These are phyloP conservation scores for Xerocomellus intermedius DNA, from an alignment of 768 basidiomycete genomes.

Conservation along the genomic window DNA sequence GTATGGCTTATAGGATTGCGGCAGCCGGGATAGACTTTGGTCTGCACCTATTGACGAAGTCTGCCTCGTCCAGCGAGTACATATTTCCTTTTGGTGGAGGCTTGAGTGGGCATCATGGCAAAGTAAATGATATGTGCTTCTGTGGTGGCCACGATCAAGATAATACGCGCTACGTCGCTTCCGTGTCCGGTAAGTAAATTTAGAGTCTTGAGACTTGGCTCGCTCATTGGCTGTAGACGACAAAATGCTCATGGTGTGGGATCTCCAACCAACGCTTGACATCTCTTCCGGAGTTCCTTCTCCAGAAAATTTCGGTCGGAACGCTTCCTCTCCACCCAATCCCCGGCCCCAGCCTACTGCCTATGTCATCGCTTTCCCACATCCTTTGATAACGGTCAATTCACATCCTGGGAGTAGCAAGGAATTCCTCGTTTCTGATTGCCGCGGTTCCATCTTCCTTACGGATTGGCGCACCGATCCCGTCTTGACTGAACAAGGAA, in stretches of 20 bases:
- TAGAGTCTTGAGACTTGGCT: not conserved
- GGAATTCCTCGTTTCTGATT: slow-evolving; percentile 78
- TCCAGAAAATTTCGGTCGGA: slow-evolving; percentile 32
- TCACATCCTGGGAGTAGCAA: slow-evolving; percentile 73
- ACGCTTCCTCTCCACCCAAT: slow-evolving; percentile 29
- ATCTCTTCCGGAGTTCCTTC: slow-evolving; percentile 38
- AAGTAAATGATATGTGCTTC: slow-evolving; percentile 75
- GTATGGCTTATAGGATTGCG: slow-evolving; percentile 48
- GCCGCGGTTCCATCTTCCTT: slow-evolving; percentile 68
- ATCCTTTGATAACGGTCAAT: slow-evolving; percentile 66
- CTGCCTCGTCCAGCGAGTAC: slow-evolving; percentile 44
- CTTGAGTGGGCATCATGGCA: slow-evolving; percentile 77
- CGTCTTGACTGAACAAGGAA: slow-evolving; percentile 46
- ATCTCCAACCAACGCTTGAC: slow-evolving; percentile 60
- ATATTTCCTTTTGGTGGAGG: slow-evolving; percentile 77
- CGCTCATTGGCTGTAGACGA: slow-evolving; percentile 50
- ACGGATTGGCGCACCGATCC: slow-evolving; percentile 85
- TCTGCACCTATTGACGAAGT: slow-evolving; percentile 66
- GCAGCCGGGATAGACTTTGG: slow-evolving; percentile 69
- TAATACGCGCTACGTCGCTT: slow-evolving; percentile 70
- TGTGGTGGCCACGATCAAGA: slow-evolving; percentile 74
- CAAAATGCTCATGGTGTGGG: slow-evolving; percentile 85
- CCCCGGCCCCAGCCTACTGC: slow-evolving; percentile 70
- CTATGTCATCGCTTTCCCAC: slow-evolving; percentile 69
- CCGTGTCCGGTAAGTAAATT: slow-evolving; percentile 61